Conservation (phyloP, 2,329 filamentous ascomycete species). For the Colletotrichum tropicale region DNA sequence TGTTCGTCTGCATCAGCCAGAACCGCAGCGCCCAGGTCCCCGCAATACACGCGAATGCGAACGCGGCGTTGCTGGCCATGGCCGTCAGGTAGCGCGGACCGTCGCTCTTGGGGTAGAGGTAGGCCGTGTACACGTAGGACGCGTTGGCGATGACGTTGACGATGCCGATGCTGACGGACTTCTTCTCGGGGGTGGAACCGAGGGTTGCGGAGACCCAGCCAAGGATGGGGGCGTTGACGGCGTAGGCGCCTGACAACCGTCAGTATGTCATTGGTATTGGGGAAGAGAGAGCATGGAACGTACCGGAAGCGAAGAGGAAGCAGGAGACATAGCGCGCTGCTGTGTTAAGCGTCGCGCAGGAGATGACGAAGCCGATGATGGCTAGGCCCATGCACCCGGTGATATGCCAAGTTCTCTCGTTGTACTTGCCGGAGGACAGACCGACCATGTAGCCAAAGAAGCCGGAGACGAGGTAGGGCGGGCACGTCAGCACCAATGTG, state of each 20-base stretch:
- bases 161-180: slow-evolving; percentile 43
- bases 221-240: slow-evolving; percentile 37
- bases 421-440: slow-evolving; percentile 45
- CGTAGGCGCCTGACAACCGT: slow-evolving; percentile 40
- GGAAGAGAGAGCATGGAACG: no score
- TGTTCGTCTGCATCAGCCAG: slow-evolving; percentile 28
- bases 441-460: slow-evolving; percentile 44
- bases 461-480: slow-evolving; percentile 50
- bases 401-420: slow-evolving; percentile 46
- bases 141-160: slow-evolving; percentile 48
- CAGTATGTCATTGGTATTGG: no score
- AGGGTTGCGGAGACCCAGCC: slow-evolving; percentile 46
- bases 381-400: slow-evolving; percentile 40
- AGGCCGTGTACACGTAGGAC: slow-evolving; percentile 50
- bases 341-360: slow-evolving; percentile 31
- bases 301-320: slow-evolving; percentile 36
- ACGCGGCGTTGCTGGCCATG: slow-evolving; percentile 34
- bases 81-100: slow-evolving; percentile 46
- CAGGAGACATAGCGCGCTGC: slow-evolving; percentile 35
- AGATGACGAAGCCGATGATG: slow-evolving; percentile 41
- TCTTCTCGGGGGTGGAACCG: slow-evolving; percentile 48
- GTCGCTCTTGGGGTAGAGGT: slow-evolving; percentile 44
- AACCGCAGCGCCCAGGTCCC: slow-evolving; percentile 27
- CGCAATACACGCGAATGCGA: slow-evolving; percentile 28
- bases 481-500: slow-evolving; percentile 49